Conservation (phyloP, 805 yeast species). For the Teunomyces pallodes region DNA sequence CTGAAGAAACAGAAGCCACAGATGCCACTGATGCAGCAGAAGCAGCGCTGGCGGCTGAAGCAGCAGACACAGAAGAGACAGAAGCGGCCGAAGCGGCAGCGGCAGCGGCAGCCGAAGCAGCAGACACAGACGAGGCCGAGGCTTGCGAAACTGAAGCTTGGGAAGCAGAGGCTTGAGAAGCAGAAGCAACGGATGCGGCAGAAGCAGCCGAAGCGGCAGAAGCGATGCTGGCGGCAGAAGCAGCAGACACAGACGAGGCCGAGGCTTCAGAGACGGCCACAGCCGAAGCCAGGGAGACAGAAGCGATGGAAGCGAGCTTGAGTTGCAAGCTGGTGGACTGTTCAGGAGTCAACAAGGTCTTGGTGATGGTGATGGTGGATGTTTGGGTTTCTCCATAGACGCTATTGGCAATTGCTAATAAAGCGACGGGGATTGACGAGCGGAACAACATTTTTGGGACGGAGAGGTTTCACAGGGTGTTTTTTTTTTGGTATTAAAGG, state of each 20-base stretch:
- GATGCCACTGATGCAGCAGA: conserved; percentile 16
- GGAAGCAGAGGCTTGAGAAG: conserved; percentile 5
- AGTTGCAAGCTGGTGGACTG: conserved; percentile 33
- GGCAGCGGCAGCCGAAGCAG: conserved; percentile 21
- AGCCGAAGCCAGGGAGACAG: conserved; percentile 14
- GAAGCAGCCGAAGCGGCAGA: conserved; percentile 11
- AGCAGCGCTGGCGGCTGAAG: conserved; percentile 24
- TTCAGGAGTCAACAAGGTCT: conserved; percentile 45
- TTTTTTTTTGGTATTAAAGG: not conserved
- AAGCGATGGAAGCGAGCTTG: conserved; percentile 13
- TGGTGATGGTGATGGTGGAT: conserved; percentile 46
- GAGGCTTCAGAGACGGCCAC: conserved; percentile 9
- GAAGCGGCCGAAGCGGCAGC: conserved; percentile 17
- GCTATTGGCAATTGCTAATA: conserved; percentile 9
- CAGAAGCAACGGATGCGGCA: not conserved
- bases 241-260: conserved; percentile 14
- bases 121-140: conserved; percentile 20
- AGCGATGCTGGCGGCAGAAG: conserved; percentile 21
- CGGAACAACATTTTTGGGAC: conserved; percentile 12
- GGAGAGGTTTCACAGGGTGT: not conserved
- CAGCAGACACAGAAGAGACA: conserved; percentile 23
- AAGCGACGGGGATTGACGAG: conserved; percentile 7
- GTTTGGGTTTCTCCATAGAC: conserved; percentile 27
- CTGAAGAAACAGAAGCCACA: conserved; percentile 15
- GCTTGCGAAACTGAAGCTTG: conserved; percentile 13